phyloP scores from a whole-genome alignment of 345 rosid species.

The Pugionium dolabratum region DNA sequence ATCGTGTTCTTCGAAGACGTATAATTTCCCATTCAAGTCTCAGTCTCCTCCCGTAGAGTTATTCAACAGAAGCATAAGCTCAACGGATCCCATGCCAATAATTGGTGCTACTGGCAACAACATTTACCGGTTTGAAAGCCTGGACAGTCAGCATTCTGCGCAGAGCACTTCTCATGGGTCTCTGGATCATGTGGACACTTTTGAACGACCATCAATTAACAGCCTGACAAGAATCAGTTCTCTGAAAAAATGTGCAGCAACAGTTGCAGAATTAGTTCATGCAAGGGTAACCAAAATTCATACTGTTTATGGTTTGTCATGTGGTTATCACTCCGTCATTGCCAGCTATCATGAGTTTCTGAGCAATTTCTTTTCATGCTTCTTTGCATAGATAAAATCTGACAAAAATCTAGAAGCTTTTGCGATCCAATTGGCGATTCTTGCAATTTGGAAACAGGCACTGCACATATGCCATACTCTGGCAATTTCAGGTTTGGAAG shows the following conservation, averaged over 20 bases:
- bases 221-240: constrained; percentile 75
- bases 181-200: constrained; percentile 58
- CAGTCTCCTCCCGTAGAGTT: constrained; percentile 52
- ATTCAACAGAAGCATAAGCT: constrained; percentile 31
- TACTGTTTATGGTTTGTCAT: constrained; percentile 1
- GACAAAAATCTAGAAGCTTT: constrained; percentile 73
- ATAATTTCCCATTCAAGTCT: constrained; percentile 50
- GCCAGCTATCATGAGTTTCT: constrained; percentile 6
- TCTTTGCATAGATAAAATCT: constrained; percentile 52
- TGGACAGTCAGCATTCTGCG: constrained; percentile 61
- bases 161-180: constrained; percentile 73
- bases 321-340: background rate
- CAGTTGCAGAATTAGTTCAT: constrained; percentile 62
- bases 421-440: constrained; percentile 87
- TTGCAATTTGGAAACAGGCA: constrained; percentile 97
- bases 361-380: constrained; percentile 5
- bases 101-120: constrained; percentile 48
- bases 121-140: constrained; percentile 54
- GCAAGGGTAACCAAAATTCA: constrained; percentile 53
- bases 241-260: constrained; percentile 70
- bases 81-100: constrained; percentile 71
- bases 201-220: constrained; percentile 70
- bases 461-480: constrained; percentile 87
- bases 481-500: constrained; percentile 89
- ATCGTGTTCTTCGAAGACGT: constrained; percentile 55